phyloP scores from a whole-genome alignment of 1,139 yeast genomes.

The Nadsonia commutata region DNA sequence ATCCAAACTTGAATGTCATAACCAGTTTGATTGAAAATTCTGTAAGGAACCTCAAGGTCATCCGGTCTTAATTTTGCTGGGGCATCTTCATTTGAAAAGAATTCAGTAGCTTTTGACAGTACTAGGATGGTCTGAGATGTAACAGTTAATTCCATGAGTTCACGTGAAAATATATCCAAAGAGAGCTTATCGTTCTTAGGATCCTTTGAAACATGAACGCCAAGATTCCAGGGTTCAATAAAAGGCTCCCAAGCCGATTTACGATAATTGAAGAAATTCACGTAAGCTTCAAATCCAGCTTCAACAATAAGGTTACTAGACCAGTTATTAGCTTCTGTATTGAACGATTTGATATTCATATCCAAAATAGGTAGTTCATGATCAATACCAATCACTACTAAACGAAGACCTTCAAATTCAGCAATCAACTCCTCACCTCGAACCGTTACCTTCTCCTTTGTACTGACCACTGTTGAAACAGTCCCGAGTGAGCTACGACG shows the following conservation, averaged over 20 bases:
- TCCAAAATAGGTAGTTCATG: constrained; percentile 90
- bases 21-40: constrained; percentile 76
- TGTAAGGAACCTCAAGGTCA: constrained; percentile 73
- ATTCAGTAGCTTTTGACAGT: constrained; percentile 39
- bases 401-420: constrained; percentile 65
- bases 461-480: constrained; percentile 5
- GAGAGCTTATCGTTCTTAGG: constrained; percentile 29
- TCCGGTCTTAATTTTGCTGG: constrained; percentile 39
- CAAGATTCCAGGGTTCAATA: constrained; percentile 76
- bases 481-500: constrained; percentile 5
- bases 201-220: constrained; percentile 49
- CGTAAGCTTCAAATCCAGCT: constrained; percentile 49
- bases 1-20: constrained; percentile 66
- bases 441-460: constrained; percentile 16
- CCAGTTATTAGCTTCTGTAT: constrained; percentile 69
- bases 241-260: constrained; percentile 96
- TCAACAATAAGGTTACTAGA: constrained; percentile 60
- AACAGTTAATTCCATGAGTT: constrained; percentile 64
- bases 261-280: constrained; percentile 79
- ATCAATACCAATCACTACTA: constrained; percentile 83
- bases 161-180: constrained; percentile 57
- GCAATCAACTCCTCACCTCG: constrained; percentile 62
- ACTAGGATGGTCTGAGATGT: constrained; percentile 51
- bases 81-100: constrained; percentile 37
- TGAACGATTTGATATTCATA: constrained; percentile 62